Evolutionary conservation across 2,329 filamentous ascomycete species (phyloP).

Genomic region (Blastomyces gilchristii): DNA sequence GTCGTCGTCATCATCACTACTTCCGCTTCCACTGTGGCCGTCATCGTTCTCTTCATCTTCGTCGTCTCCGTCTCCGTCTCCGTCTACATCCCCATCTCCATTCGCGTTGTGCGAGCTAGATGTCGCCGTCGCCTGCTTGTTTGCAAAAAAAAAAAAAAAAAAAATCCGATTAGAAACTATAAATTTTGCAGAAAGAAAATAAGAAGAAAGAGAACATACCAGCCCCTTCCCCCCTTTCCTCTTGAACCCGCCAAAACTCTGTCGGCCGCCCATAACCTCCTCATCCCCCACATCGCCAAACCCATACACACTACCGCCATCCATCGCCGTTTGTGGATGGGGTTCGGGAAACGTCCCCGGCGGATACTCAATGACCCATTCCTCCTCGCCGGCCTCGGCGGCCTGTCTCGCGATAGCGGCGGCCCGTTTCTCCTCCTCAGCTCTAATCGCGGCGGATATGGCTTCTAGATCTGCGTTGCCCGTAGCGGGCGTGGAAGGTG

Average conservation of each 20-base stretch:
- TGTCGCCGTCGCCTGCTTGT: neutral
- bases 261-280: constrained; percentile 27
- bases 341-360: constrained; percentile 14
- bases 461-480: constrained; percentile 28
- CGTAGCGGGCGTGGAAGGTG: constrained; percentile 18
- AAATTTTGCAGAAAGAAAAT: neutral
- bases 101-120: neutral
- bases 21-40: neutral
- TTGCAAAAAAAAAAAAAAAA: too few species aligned
- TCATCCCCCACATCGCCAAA: constrained; percentile 20
- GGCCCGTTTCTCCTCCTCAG: constrained; percentile 33
- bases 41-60: neutral
- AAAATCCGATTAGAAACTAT: neutral
- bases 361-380: constrained; percentile 34
- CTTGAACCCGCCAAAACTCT: constrained; percentile 32
- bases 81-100: neutral
- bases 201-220: constrained; percentile 13
- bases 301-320: constrained; percentile 14
- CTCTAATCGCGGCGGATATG: constrained; percentile 32
- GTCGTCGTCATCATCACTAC: constrained; percentile 10
- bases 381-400: constrained; percentile 35
- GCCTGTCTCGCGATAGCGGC: constrained; percentile 33
- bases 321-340: neutral
- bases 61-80: neutral
- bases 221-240: constrained; percentile 26